These are phyloP conservation scores for Hibiscus mutabilis DNA, from an alignment of 345 rosid species.

Conservation along the genomic window DNA sequence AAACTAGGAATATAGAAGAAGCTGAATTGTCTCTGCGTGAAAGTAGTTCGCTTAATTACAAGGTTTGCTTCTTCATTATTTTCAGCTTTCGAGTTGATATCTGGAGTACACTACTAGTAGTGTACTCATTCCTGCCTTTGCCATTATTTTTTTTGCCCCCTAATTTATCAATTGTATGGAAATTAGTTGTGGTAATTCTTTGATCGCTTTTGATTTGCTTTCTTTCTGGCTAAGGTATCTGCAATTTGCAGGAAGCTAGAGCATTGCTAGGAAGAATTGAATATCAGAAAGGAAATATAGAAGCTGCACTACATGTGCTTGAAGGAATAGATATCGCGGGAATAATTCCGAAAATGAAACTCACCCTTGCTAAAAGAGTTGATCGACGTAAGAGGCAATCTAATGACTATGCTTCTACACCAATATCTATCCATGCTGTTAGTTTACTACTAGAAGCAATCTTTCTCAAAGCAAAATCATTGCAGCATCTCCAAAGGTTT, in stretches of 20 bases:
- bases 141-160: not conserved
- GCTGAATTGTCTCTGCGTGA: conserved; percentile 77
- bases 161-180: not conserved
- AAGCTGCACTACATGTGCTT: conserved; percentile 75
- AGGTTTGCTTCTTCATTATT: conserved; percentile 37
- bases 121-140: not conserved
- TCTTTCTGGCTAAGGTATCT: conserved; percentile 11
- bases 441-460: conserved; percentile 74
- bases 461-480: conserved; percentile 69
- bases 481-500: conserved; percentile 61
- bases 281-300: conserved; percentile 76
- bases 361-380: conserved; percentile 38
- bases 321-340: conserved; percentile 78
- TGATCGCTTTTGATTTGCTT: not conserved
- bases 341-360: conserved; percentile 56
- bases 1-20: conserved; percentile 63
- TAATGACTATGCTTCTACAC: conserved; percentile 33
- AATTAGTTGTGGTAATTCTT: not conserved
- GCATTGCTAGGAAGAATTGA: conserved; percentile 81
- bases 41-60: conserved; percentile 64
- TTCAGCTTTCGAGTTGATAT: not conserved
- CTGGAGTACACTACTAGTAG: not conserved
- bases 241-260: conserved; percentile 61
- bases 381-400: conserved; percentile 45
- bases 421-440: conserved; percentile 70